Base-by-base conservation (phyloP, 2,329 filamentous ascomycete genomes). In the Clonostachys sp. region DNA sequence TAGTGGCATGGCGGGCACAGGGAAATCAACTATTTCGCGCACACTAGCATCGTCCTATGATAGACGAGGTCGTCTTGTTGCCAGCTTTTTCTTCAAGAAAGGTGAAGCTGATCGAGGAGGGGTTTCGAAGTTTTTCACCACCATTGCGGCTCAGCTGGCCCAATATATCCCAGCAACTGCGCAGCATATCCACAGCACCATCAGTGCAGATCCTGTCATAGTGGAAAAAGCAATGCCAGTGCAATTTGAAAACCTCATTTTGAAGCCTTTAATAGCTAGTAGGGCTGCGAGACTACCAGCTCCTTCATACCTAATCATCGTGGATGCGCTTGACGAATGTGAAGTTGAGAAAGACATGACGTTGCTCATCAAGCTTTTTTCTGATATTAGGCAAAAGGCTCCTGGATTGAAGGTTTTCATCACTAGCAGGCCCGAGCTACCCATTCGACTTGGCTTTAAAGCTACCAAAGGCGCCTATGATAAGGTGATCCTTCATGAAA, bases 401-500 rank as follows among this genome's bases (percentile, higher is more conserved):
- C 6, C 34, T 10, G n/a, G 16, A 8, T 40, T 68, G 34, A 61
- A 57, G 46, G 45, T 64, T n/a, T 67, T 71, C 43, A 35, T 71
- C 9, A 71, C 67, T 0, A 72, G 68, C 49, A 56, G 68, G 24
- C 68, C 67, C 1, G 61, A 71, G 42, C 46, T 66, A 7, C 59
- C 58, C 5, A 59, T 68, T 47, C 58, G 60, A 5, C 52, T 63
- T 34, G 62, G 63, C 4, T 71, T 73, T 45, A 46, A 48, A 2
- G 13, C 53, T 16, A 55, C 67, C 16, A 41, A 51, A 10, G 57
- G 57, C 16, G 55, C 43, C 2, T 62, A 68, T 50, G 52, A 65
- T 44, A 55, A 61, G 42, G 43, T 68, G 9, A 52, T 60, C 20
- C 61, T 73, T 20, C 62, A 71, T 41, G 49, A 68, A 41, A 57